phyloP scores from a whole-genome alignment of 306 rosid genomes.

The Canavalia ensiformis region DNA sequence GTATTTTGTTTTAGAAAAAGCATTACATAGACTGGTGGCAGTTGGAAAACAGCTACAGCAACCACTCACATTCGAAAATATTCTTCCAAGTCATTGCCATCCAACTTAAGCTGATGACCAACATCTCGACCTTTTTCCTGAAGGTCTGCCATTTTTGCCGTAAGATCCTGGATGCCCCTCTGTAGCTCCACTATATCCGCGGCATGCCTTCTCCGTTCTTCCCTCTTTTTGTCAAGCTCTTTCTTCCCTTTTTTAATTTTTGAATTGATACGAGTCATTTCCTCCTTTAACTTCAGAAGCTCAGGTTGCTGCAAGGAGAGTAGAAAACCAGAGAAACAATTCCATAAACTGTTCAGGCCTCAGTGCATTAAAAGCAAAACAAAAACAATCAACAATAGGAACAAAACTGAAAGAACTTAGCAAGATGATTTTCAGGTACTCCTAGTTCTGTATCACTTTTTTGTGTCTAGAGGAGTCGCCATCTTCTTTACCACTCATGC shows the following conservation, averaged over 20 bases:
- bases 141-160: constrained; percentile 68
- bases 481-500: background rate
- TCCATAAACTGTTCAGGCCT: background rate
- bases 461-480: constrained; percentile 9
- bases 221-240: constrained; percentile 77
- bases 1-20: background rate
- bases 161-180: constrained; percentile 76
- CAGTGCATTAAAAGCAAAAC: constrained; percentile 16
- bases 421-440: constrained; percentile 18
- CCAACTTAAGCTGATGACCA: constrained; percentile 73
- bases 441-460: constrained; percentile 14
- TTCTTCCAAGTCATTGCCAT: constrained; percentile 73
- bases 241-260: constrained; percentile 82
- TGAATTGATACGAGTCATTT: constrained; percentile 83
- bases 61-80: constrained; percentile 89
- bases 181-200: constrained; percentile 63
- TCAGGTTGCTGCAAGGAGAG: constrained; percentile 87
- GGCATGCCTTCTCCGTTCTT: constrained; percentile 73
- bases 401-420: constrained; percentile 22
- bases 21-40: background rate
- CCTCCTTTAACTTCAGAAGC: constrained; percentile 94
- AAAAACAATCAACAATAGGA: constrained; percentile 26
- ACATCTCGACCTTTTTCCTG: constrained; percentile 72
- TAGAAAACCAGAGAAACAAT: constrained; percentile 42
- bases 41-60: constrained; percentile 16